Conservation (phyloP, 2,329 filamentous ascomycete genomes). For the Stachybotrys echinatus region DNA sequence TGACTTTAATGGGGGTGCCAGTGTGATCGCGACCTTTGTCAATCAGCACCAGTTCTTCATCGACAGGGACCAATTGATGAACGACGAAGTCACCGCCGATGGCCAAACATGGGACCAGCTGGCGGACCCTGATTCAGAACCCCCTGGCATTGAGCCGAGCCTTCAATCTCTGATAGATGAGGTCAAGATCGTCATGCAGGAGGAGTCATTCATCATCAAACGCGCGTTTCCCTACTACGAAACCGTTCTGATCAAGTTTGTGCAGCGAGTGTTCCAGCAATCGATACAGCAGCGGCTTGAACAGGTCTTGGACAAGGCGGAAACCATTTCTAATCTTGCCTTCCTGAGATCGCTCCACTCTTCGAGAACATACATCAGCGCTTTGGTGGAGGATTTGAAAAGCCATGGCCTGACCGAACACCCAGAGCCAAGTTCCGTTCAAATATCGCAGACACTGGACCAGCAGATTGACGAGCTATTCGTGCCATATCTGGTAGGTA, state of each 20-base stretch:
- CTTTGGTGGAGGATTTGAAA: slow-evolving; percentile 88
- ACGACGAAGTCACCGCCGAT: slow-evolving; percentile 75
- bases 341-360: slow-evolving; percentile 89
- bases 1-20: slow-evolving; percentile 93
- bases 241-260: slow-evolving; percentile 84
- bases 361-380: slow-evolving; percentile 81
- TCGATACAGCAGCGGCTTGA: slow-evolving; percentile 95
- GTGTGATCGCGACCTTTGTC: slow-evolving; percentile 92
- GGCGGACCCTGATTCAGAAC: slow-evolving; percentile 89
- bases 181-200: slow-evolving; percentile 91
- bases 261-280: slow-evolving; percentile 95
- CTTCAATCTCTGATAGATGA: slow-evolving; percentile 90
- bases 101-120: slow-evolving; percentile 82
- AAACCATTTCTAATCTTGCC: slow-evolving; percentile 83
- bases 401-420: slow-evolving; percentile 91
- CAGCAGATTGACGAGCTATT: slow-evolving; percentile 75
- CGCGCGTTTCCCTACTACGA: slow-evolving; percentile 95
- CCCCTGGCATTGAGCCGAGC: slow-evolving; percentile 85
- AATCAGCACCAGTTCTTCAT: slow-evolving; percentile 99
- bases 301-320: slow-evolving; percentile 92
- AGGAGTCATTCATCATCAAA: slow-evolving; percentile 95
- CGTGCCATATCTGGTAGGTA: slow-evolving; percentile 63
- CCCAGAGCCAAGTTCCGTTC: slow-evolving; percentile 82
- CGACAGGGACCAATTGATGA: slow-evolving; percentile 85
- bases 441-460: slow-evolving; percentile 71